Base-by-base conservation (phyloP, 176 grass and related monocot species). In the Zizania latifolia region DNA sequence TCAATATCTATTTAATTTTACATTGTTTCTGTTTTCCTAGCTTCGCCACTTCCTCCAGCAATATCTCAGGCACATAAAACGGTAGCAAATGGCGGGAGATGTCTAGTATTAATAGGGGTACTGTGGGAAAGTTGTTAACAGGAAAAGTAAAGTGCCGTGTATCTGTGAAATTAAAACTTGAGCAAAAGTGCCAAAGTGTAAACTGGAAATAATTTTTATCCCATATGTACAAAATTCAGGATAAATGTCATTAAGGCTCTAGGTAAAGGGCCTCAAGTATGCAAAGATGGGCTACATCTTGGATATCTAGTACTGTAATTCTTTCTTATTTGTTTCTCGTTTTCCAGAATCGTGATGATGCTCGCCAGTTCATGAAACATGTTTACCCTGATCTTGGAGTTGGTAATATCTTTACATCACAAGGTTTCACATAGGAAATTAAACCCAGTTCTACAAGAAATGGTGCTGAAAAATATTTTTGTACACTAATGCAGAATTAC, bases 341-440 rank as follows among this genome's bases (percentile, higher is more conserved):
- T 79, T 73, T 71, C 33, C 78, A 98, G 96, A 99, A 89, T 33
- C 96, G 96, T 17, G 87, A 99, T 7, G 92, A 99, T 80, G 92
- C 96, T 64, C 85, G 92, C 12, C 92, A 86, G 33, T 92, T 94
- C 82, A 92, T 99, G 87, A 99, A 90, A 51, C 89, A 90, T 69
- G 80, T 99, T 46, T 92, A 92, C 70, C 89, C 89, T 73, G 92
- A 88, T 86, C 87, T 99, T 43, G 95, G 95, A 81, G 69, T 92
- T 84, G 92, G 95, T 99, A 94, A 92, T 56, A 56, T 64, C 15
- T n/a, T n/a, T 75, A 9, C 14, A 13, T 46, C 19, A 30, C 45
- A 41, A 55, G 53, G 9, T 66, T n/a, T 75, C 35, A 54, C 2
- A 21, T 17, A 37, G n/a, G 37, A 64, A 13, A 57, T 17, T 4